A percentile compares a stretch with the other conserved stretches of the same genome.
Evolutionary conservation across 2,329 filamentous ascomycete species (phyloP).

Genomic region (Arthroderma sp.): DNA sequence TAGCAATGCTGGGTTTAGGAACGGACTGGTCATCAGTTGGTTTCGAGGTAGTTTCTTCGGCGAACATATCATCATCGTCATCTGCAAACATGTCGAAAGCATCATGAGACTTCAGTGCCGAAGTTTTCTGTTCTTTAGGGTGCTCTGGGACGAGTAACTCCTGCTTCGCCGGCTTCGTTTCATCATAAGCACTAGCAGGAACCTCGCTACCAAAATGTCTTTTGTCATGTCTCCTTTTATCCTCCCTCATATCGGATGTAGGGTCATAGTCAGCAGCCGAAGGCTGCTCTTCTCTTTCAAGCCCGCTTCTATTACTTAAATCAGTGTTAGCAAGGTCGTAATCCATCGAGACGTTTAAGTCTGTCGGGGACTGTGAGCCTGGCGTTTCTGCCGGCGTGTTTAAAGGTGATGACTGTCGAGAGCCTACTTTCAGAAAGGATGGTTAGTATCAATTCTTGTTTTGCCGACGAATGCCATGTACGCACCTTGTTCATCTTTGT

Average conservation of each 20-base stretch:
- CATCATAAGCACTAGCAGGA: conserved; percentile 43
- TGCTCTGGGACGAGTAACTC: conserved; percentile 37
- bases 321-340: conserved; percentile 50
- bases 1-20: conserved; percentile 37
- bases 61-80: conserved; percentile 68
- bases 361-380: conserved; percentile 41
- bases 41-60: conserved; percentile 56
- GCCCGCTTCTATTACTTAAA: conserved; percentile 23
- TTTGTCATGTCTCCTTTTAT: conserved; percentile 56
- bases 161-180: conserved; percentile 41
- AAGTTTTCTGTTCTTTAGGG: conserved; percentile 21
- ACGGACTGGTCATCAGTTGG: conserved; percentile 33
- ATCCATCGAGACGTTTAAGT: conserved; percentile 53
- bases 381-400: conserved; percentile 36
- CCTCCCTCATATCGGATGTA: conserved; percentile 75
- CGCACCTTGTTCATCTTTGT: too few relatives aligned
- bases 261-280: conserved; percentile 93
- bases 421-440: conserved; percentile 13
- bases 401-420: conserved; percentile 29
- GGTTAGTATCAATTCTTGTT: too few relatives aligned
- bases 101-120: conserved; percentile 34
- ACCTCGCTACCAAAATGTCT: conserved; percentile 46
- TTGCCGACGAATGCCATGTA: too few relatives aligned
- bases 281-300: conserved; percentile 52
- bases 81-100: conserved; percentile 50